These are phyloP conservation scores for Daldinia bambusicola DNA, from an alignment of 495 filamentous ascomycete species.

Conservation along the genomic window DNA sequence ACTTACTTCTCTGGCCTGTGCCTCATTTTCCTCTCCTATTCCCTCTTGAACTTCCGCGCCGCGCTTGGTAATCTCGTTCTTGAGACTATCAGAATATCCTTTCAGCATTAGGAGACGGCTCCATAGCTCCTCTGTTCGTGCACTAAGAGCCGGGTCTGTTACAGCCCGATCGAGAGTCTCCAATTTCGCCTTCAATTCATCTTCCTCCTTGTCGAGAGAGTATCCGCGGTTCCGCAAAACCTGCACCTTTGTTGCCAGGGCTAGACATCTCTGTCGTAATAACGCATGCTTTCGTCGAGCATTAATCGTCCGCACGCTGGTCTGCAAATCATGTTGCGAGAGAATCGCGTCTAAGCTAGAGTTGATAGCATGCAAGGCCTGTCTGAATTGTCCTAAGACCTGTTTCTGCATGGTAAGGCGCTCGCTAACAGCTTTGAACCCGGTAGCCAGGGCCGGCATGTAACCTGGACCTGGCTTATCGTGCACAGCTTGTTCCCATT, in stretches of 20 bases:
- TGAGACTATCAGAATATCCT: conserved; percentile 80
- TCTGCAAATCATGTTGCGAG: conserved; percentile 81
- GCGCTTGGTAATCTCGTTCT: conserved; percentile 79
- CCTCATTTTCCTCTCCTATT: conserved; percentile 68
- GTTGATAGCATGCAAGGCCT: conserved; percentile 92
- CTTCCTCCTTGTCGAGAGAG: conserved; percentile 89
- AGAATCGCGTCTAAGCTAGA: conserved; percentile 79
- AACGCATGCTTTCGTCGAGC: conserved; percentile 82
- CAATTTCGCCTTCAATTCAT: conserved; percentile 88
- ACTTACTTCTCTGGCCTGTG: conserved; percentile 81
- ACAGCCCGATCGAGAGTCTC: conserved; percentile 75
- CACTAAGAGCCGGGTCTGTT: conserved; percentile 84
- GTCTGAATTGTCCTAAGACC: conserved; percentile 76
- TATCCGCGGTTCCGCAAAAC: conserved; percentile 91
- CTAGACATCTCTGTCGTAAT: conserved; percentile 81
- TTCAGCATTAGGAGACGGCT: conserved; percentile 87
- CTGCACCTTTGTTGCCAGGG: conserved; percentile 90
- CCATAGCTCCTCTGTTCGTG: conserved; percentile 94
- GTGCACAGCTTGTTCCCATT: conserved; percentile 93
- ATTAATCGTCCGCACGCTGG: conserved; percentile 81
- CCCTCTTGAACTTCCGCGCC: conserved; percentile 63
- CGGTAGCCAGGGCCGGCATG: conserved; percentile 72
- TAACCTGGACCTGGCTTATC: conserved; percentile 81
- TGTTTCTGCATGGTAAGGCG: conserved; percentile 81
- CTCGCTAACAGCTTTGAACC: conserved; percentile 70